Base-by-base conservation (phyloP, 192 early-diverging fungal species). In the Dimargaris cristalligena region DNA sequence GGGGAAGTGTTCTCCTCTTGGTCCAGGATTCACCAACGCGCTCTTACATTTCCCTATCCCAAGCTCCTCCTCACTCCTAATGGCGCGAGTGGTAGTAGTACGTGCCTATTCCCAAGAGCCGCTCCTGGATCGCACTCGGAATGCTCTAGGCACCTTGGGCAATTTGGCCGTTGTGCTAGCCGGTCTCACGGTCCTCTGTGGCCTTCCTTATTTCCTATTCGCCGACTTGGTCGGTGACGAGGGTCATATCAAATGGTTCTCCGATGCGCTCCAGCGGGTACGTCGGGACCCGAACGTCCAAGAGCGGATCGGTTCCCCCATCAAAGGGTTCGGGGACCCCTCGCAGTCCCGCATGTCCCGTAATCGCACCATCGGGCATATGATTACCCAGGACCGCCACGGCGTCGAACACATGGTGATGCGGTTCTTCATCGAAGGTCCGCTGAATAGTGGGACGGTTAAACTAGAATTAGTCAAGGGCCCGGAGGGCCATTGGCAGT, bases 171-270 rank as follows among this genome's bases (percentile, higher is more conserved):
- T 62, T 34, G 26, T 57, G 4, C 3, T 16, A 18, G 33, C 26
- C 18, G 55, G 55, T 3, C 55, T 57, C 22, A 34, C 32, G 33
- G 38, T 57, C 32, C 32, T 57, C 22, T 4, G 32, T 20, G 55
- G 55, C 20, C 34, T 57, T 20, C 55, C 55, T 2, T 57, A 62
- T 20, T 28, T 57, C 6, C 22, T 62, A 32, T 62, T 58, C 44
- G 64, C 66, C 8, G 66, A 66, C 62, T 64, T 70, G 4, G n/a
- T 57, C 34, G 55, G 55, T 20, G 23, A 16, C 55, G 55, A 57
- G 32, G 55, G 55, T 0, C 55, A 57, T n/a, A 35, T 57, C 32
- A 34, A 35, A n/a, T 57, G 55, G 55, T 57, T 57, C 32, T 57
- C 55, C 14, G 55, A 57, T 35, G 55, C 55, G 4, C 33, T 57